Base-by-base conservation (phyloP, 495 filamentous ascomycete species). In the Penicillium argentinense region DNA sequence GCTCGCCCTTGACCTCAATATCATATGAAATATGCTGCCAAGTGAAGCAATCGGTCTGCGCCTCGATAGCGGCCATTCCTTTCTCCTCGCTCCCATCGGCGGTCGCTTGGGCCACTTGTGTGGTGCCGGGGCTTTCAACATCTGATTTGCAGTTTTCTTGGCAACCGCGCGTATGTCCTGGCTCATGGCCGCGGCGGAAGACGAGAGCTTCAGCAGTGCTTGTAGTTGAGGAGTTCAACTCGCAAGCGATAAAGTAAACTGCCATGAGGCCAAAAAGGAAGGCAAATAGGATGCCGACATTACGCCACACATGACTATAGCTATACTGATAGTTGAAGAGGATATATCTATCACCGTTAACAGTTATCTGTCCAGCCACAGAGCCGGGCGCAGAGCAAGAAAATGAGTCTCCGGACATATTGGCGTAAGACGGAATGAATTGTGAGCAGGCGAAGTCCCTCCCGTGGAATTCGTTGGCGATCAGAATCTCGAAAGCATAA, bases 11-110 rank as follows among this genome's bases (percentile, higher is more conserved):
- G 60, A 78, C 76, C 13, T 79, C 74, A 25, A 89, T 83, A 18
- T 79, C 78, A 49, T 91, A 92, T 48, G 72, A 79, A 8, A 95
- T 76, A 47, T 85, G 75, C 49, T 84, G 78, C 86, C 85, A 92
- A 4, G 84, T 87, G 49, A 92, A 82, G 25, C 91, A 80, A 42
- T 83, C 83, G 1, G 58, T 59, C 32, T 73, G 70, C 39, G 54
- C 50, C 29, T 71, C 63, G 26, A 78, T 57, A 79, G 68, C 1
- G 84, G 66, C n/a, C n/a, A n/a, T n/a, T n/a, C n/a, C 70, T 65
- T 23, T 76, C 66, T 30, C 77, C 66, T 18, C 67, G 70, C 22
- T 80, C 69, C 54, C 72, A 73, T 55, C 42, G 4, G 36, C 47
- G 11, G 30, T 23, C 4, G 36, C 22, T 9, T 42, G n/a, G n/a